These are phyloP conservation scores for Talaromyces funiculosus DNA, from an alignment of 2,329 filamentous ascomycete genomes.

Conservation along the genomic window DNA sequence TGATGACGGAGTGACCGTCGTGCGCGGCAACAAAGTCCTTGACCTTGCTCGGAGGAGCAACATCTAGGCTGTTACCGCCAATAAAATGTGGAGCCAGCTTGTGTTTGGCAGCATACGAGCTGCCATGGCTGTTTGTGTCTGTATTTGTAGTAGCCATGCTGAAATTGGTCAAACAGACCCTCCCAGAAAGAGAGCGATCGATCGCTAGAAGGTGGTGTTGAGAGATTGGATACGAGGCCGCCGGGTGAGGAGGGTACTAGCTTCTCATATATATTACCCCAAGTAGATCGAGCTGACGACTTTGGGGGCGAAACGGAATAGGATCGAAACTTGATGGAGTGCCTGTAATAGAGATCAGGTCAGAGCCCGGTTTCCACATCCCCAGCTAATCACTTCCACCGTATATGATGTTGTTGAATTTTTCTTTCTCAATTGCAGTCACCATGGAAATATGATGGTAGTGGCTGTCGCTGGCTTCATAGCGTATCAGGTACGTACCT, in stretches of 20 bases:
- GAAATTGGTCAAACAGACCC: slow-evolving; percentile 14
- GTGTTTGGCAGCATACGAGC: slow-evolving; percentile 73
- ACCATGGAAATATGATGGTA: background rate
- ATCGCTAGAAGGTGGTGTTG: background rate
- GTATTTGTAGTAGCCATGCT: slow-evolving; percentile 33
- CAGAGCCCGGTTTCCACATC: background rate
- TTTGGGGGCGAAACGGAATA: slow-evolving; percentile 6
- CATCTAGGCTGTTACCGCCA: slow-evolving; percentile 80
- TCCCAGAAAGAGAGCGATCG: slow-evolving; percentile 7
- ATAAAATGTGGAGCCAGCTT: slow-evolving; percentile 90
- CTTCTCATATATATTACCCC: slow-evolving; percentile 4
- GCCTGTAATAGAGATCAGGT: background rate
- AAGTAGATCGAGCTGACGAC: background rate
- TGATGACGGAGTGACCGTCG: slow-evolving; percentile 96
- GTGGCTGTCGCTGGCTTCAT: background rate
- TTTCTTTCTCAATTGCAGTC: background rate
- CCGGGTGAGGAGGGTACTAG: background rate
- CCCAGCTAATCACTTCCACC: background rate
- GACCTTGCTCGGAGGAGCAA: slow-evolving; percentile 75
- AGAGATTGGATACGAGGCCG: background rate
- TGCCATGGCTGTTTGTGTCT: slow-evolving; percentile 40
- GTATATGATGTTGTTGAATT: background rate
- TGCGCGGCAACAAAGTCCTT: slow-evolving; percentile 92
- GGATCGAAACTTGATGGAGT: background rate
- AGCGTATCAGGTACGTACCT: slow-evolving; percentile 9